Percentiles rank a stretch among this genome's conserved stretches.
phyloP scores from a whole-genome alignment of 306 rosid species.

The Quercus glauca region DNA sequence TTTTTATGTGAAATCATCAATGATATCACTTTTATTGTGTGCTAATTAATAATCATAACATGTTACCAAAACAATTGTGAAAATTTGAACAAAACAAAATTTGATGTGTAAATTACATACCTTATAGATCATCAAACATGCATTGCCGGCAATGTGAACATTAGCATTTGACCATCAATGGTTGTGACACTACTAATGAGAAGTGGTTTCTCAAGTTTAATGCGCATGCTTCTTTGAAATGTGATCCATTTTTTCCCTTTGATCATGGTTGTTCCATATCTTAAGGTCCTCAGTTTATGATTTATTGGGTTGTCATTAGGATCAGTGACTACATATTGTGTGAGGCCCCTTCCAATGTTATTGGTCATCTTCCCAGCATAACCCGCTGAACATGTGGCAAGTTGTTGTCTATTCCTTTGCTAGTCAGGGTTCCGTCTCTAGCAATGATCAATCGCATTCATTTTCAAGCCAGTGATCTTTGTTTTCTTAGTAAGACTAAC shows the following conservation, averaged over 20 bases:
- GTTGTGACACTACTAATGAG: neutral
- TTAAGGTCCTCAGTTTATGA: neutral
- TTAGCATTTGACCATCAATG: neutral
- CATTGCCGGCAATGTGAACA: neutral
- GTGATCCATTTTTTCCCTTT: neutral
- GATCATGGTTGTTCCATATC: neutral
- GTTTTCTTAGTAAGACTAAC: neutral
- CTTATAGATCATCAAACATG: neutral
- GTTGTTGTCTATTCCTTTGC: neutral
- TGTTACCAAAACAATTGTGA: no score
- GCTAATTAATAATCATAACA: no score
- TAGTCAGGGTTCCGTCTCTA: neutral
- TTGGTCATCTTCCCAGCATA: neutral
- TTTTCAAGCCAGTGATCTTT: neutral
- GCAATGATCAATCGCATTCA: neutral
- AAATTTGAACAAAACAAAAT: no score
- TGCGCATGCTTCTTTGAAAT: neutral
- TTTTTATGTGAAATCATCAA: no score
- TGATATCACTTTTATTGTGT: no score
- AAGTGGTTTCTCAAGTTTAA: neutral
- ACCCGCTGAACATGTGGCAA: neutral
- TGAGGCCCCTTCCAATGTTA: neutral
- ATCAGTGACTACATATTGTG: neutral
- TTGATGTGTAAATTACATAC: neutral
- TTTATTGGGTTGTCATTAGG: neutral